phyloP scores from a whole-genome alignment of 2,329 filamentous ascomycete species.

The Xylariaceae sp. region DNA sequence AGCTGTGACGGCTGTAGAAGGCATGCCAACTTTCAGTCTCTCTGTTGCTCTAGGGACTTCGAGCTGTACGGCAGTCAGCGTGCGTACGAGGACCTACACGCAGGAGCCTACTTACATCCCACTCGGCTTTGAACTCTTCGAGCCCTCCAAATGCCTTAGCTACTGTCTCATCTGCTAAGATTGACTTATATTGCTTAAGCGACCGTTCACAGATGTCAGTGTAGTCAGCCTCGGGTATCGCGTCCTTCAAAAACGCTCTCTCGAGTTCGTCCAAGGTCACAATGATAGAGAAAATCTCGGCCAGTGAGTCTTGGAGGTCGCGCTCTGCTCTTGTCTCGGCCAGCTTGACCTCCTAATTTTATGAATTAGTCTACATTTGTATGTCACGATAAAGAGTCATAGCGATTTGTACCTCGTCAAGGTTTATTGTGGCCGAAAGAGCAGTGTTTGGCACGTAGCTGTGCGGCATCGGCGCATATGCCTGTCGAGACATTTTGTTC shows the following conservation, averaged over 20 bases:
- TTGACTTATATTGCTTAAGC: slow-evolving; percentile 94
- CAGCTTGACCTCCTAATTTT: slow-evolving; percentile 80
- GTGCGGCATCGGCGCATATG: slow-evolving; percentile 86
- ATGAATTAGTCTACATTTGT: slow-evolving; percentile 4
- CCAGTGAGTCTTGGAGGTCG: slow-evolving; percentile 91
- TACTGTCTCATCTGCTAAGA: slow-evolving; percentile 87
- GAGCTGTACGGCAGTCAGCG: slow-evolving; percentile 54
- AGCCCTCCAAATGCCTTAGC: slow-evolving; percentile 81
- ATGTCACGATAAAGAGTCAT: neutral
- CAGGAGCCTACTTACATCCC: slow-evolving; percentile 62
- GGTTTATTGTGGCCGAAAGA: slow-evolving; percentile 84
- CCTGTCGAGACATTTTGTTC: slow-evolving; percentile 57
- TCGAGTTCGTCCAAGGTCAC: slow-evolving; percentile 93
- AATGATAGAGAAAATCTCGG: slow-evolving; percentile 97
- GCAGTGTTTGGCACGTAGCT: slow-evolving; percentile 86
- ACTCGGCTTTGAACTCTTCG: slow-evolving; percentile 86
- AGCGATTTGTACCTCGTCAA: slow-evolving; percentile 69
- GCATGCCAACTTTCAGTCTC: slow-evolving; percentile 86
- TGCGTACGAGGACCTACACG: neutral
- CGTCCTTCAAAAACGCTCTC: slow-evolving; percentile 95
- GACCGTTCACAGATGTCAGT: slow-evolving; percentile 93
- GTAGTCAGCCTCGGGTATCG: slow-evolving; percentile 86
- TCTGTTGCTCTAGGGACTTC: slow-evolving; percentile 94
- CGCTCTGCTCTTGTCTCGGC: slow-evolving; percentile 82
- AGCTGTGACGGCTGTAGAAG: slow-evolving; percentile 71